Evolutionary conservation across 768 basidiomycete genomes (phyloP).

Genomic region (Tephrocybe sp.): DNA sequence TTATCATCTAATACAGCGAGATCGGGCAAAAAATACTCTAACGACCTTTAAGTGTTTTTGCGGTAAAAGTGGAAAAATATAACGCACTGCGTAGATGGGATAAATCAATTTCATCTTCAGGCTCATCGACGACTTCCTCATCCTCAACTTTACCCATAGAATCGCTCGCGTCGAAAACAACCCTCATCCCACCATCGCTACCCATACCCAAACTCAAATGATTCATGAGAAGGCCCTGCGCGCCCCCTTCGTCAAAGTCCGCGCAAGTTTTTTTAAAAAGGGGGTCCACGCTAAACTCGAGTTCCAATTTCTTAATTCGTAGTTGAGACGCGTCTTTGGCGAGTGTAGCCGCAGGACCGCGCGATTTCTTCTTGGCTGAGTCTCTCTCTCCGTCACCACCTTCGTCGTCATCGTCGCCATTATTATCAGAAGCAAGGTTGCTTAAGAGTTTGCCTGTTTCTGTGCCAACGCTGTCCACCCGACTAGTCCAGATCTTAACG

Average conservation of each 20-base stretch:
- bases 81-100: conserved; percentile 56
- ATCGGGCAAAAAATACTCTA: conserved; percentile 75
- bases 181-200: conserved; percentile 76
- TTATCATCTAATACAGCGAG: conserved; percentile 58
- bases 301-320: conserved; percentile 87
- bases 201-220: conserved; percentile 80
- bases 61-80: conserved; percentile 1
- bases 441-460: conserved; percentile 94
- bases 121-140: conserved; percentile 71
- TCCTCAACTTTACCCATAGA: conserved; percentile 79
- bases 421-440: conserved; percentile 68
- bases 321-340: conserved; percentile 82
- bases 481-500: conserved; percentile 98
- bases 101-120: conserved; percentile 65
- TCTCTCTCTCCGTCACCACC: conserved; percentile 60
- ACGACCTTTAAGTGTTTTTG: conserved; percentile 3
- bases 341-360: conserved; percentile 79
- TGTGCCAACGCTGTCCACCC: conserved; percentile 94
- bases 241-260: conserved; percentile 98
- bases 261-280: conserved; percentile 97
- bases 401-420: conserved; percentile 48
- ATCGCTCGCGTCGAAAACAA: conserved; percentile 96
- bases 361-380: conserved; percentile 59
- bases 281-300: conserved; percentile 96
- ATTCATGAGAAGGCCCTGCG: conserved; percentile 95